phyloP scores from a whole-genome alignment of 2,329 filamentous ascomycete species.

The Ophiocordyceps unilateralis region DNA sequence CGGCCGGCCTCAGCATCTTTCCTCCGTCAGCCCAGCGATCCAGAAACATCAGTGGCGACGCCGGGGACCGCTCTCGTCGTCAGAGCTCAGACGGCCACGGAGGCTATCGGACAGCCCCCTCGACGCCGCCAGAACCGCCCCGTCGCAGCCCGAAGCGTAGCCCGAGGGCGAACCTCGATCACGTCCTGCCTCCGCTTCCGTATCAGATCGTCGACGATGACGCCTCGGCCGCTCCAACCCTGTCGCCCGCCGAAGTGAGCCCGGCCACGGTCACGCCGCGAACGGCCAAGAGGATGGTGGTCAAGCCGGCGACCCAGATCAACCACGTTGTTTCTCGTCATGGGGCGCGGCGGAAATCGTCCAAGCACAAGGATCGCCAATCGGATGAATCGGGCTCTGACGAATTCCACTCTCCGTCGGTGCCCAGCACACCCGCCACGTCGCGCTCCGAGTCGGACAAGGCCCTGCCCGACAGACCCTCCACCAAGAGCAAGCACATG shows the following conservation, averaged over 20 bases:
- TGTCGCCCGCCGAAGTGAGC: neutral
- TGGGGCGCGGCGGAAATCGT: neutral
- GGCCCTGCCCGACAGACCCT: conserved; percentile 8
- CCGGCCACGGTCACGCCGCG: neutral
- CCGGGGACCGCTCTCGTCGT: neutral
- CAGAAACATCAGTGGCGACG: neutral
- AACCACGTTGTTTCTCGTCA: neutral
- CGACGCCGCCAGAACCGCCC: conserved; percentile 10
- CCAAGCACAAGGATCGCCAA: conserved; percentile 10
- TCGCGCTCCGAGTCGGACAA: conserved; percentile 23
- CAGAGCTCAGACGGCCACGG: neutral
- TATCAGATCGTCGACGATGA: neutral
- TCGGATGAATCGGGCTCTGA: conserved; percentile 22
- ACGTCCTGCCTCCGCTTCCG: neutral
- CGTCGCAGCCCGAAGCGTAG: conserved; percentile 11
- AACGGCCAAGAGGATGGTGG: neutral
- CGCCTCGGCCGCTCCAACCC: too few relatives aligned
- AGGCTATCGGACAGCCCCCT: conserved; percentile 5
- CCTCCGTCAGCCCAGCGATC: neutral
- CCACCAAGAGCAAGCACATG: conserved; percentile 2
- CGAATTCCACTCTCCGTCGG: conserved; percentile 16
- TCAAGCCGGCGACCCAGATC: neutral
- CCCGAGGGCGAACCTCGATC: conserved; percentile 5
- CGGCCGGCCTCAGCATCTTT: neutral
- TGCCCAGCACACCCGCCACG: conserved; percentile 20